These are phyloP conservation scores for Suillus fuscotomentosus DNA, from an alignment of 768 basidiomycete genomes.

Conservation along the genomic window DNA sequence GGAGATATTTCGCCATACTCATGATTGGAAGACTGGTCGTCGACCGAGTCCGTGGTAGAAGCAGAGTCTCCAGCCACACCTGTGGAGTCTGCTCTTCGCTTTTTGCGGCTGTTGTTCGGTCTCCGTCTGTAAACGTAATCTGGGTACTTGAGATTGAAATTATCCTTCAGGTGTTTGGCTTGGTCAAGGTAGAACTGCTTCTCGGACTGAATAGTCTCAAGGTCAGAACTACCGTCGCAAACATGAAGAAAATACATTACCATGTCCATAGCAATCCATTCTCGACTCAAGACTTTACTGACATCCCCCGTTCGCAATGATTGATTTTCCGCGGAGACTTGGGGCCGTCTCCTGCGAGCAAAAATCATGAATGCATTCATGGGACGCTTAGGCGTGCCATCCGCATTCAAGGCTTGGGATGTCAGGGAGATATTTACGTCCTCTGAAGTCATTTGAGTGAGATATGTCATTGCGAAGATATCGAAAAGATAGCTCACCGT, in stretches of 20 bases:
- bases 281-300: constrained; percentile 82
- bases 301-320: constrained; percentile 90
- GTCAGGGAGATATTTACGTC: constrained; percentile 53
- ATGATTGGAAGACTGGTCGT: constrained; percentile 24
- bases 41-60: constrained; percentile 30
- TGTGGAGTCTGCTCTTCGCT: constrained; percentile 39
- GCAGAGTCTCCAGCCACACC: constrained; percentile 29
- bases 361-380: constrained; percentile 98
- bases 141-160: constrained; percentile 81
- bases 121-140: constrained; percentile 88
- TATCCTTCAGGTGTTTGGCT: constrained; percentile 83
- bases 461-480: constrained; percentile 12
- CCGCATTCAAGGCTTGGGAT: constrained; percentile 78
- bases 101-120: constrained; percentile 83
- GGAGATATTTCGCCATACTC: constrained; percentile 41
- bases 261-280: constrained; percentile 80
- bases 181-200: constrained; percentile 89
- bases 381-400: constrained; percentile 85
- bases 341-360: constrained; percentile 75
- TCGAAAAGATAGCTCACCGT: constrained; percentile 36
- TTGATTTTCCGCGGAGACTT: constrained; percentile 85
- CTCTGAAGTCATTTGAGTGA: constrained; percentile 25
- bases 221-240: constrained; percentile 9
- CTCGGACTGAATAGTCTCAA: constrained; percentile 47
- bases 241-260: constrained; percentile 38